A percentile compares a stretch with the other conserved stretches of the same genome.
phyloP scores from a whole-genome alignment of 805 yeast genomes.

The Vanderwaltozyma polyspora region DNA sequence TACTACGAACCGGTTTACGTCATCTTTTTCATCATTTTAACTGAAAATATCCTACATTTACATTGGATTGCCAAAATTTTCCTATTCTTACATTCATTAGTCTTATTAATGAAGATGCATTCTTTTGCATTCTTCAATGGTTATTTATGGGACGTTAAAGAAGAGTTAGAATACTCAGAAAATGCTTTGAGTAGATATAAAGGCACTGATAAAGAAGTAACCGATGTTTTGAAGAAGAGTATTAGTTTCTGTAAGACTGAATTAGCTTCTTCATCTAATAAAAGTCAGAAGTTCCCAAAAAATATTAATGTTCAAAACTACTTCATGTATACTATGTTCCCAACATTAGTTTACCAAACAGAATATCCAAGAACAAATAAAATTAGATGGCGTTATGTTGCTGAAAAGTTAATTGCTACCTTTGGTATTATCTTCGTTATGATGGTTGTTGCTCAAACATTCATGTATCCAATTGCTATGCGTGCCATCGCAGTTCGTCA shows the following conservation, averaged over 20 bases:
- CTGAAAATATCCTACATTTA: conserved; percentile 38
- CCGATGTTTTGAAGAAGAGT: conserved; percentile 34
- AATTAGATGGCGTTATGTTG: conserved; percentile 60
- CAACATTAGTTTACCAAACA: conserved; percentile 75
- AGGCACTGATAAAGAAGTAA: conserved; percentile 19
- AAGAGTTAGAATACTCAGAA: conserved; percentile 44
- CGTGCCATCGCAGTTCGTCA: conserved; percentile 44
- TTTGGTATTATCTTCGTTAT: conserved; percentile 79
- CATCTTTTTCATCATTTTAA: conserved; percentile 41
- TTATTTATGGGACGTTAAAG: conserved; percentile 56
- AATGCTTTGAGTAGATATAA: conserved; percentile 33
- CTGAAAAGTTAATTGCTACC: conserved; percentile 62
- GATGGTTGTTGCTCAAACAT: conserved; percentile 68
- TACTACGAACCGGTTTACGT: conserved; percentile 46
- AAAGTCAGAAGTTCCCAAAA: conserved; percentile 43
- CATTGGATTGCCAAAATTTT: conserved; percentile 92
- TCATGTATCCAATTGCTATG: conserved; percentile 62
- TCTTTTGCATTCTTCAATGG: conserved; percentile 90
- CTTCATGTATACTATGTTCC: conserved; percentile 76
- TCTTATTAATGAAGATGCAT: conserved; percentile 88
- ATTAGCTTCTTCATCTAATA: conserved; percentile 43
- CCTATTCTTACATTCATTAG: conserved; percentile 71
- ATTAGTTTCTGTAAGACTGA: conserved; percentile 65
- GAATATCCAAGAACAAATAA: conserved; percentile 65
- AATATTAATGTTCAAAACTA: conserved; percentile 58